Conservation (phyloP, 1,284 basidiomycete species). For the Heterobasidion annosum region DNA sequence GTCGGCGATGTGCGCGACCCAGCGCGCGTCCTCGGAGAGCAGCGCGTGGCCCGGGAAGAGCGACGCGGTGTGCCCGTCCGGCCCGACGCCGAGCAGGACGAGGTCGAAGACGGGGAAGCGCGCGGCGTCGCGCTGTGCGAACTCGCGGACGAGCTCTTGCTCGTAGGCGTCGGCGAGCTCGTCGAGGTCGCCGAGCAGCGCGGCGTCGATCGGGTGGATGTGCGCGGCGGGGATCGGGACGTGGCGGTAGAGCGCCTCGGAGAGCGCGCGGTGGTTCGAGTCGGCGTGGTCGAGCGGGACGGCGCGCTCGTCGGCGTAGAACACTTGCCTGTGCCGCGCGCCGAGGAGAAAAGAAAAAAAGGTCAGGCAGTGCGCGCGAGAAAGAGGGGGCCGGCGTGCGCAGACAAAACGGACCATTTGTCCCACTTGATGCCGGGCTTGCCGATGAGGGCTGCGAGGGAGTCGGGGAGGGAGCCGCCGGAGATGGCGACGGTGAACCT, state of each 20-base stretch:
- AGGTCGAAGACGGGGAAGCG: constrained; percentile 94
- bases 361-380: constrained; percentile 5
- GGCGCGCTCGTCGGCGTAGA: constrained; percentile 94
- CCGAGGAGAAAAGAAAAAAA: not conserved
- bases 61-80: constrained; percentile 94
- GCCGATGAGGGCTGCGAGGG: constrained; percentile 68
- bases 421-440: constrained; percentile 85
- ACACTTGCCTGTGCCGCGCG: constrained; percentile 76
- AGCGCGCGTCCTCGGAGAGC: constrained; percentile 78
- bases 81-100: constrained; percentile 88
- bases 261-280: constrained; percentile 83
- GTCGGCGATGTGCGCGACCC: constrained; percentile 92
- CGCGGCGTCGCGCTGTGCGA: constrained; percentile 84
- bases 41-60: constrained; percentile 92
- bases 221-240: constrained; percentile 73
- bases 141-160: constrained; percentile 84
- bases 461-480: constrained; percentile 87
- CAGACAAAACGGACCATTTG: constrained; percentile 64
- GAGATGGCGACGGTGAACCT: constrained; percentile 91
- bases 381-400: not conserved
- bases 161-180: constrained; percentile 92
- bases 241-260: constrained; percentile 73
- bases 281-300: constrained; percentile 91
- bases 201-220: constrained; percentile 80
- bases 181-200: constrained; percentile 71